These are phyloP conservation scores for Nakazawaea molendinolei DNA, from an alignment of 805 yeast species.

Conservation along the genomic window DNA sequence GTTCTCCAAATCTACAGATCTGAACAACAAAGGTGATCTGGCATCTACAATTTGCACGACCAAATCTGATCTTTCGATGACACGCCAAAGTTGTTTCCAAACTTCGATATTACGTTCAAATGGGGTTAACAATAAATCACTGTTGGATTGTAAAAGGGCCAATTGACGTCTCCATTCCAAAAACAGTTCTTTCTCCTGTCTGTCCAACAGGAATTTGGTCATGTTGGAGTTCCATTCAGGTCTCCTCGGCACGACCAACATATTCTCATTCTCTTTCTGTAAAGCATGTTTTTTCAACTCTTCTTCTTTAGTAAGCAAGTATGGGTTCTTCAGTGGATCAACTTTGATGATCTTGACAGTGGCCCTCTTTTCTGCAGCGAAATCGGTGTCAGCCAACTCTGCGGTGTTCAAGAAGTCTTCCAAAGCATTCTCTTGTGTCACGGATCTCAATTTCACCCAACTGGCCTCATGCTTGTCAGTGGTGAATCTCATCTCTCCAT, in stretches of 20 bases:
- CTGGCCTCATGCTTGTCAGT: slow-evolving; percentile 78
- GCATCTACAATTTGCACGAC: slow-evolving; percentile 98
- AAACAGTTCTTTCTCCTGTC: slow-evolving; percentile 85
- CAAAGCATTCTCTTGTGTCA: slow-evolving; percentile 88
- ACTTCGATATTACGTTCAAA: slow-evolving; percentile 96
- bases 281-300: slow-evolving; percentile 51
- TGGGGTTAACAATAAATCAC: slow-evolving; percentile 86
- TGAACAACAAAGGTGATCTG: slow-evolving; percentile 82
- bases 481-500: slow-evolving; percentile 85
- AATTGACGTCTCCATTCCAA: slow-evolving; percentile 90
- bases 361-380: slow-evolving; percentile 82
- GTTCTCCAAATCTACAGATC: slow-evolving; percentile 76
- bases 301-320: slow-evolving; percentile 60
- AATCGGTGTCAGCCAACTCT: slow-evolving; percentile 91
- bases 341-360: slow-evolving; percentile 80
- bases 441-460: slow-evolving; percentile 88
- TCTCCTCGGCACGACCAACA: slow-evolving; percentile 84
- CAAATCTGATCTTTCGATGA: slow-evolving; percentile 88
- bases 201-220: slow-evolving; percentile 71
- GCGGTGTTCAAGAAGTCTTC: slow-evolving; percentile 96
- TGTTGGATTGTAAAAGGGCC: slow-evolving; percentile 76
- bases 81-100: slow-evolving; percentile 98
- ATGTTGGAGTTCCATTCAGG: slow-evolving; percentile 77
- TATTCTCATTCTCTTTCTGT: slow-evolving; percentile 60
- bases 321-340: slow-evolving; percentile 49